Base-by-base conservation (phyloP, 495 filamentous ascomycete genomes). In the Hyaloscypha hepaticicola region DNA sequence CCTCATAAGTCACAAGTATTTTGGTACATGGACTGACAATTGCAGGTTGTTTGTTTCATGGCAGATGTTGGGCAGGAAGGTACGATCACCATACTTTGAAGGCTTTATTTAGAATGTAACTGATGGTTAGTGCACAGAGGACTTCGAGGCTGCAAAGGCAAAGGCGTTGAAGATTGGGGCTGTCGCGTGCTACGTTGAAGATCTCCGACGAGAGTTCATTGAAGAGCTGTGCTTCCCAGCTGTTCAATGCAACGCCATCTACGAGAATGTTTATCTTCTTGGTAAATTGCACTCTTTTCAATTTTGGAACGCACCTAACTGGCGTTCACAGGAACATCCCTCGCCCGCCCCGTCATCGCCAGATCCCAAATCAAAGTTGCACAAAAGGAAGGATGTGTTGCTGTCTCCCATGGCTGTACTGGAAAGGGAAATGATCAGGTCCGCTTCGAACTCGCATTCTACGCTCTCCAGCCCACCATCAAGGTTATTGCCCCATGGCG, bases 401-500 rank as follows among this genome's bases (percentile, higher is more conserved):
- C 81, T 55, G 80, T 93, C 70, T 87, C 84, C 67, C 91, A 94
- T 79, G 90, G 91, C 63, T 92, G 89, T 80, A 93, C 91, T 26
- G 90, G 90, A 66, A 93, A 94, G 77, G 92, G 90, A 68, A 93
- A 93, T 72, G 90, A 94, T 75, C 88, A 93, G 76, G 89, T 96
- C 64, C 87, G 92, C 71, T 95, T 96, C 79, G 89, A 92, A 73
- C 82, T 92, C 64, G 89, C 86, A 38, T 92, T 90, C 66, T 75
- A 77, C 72, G 89, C 90, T 62, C 78, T 88, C 67, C 82, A 92
- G 76, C 90, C 90, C 61, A 77, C 78, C 52, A 90, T 93, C 78
- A 90, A 93, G 78, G 83, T 96, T 77, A 91, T 96, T 74, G 91
- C 92, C 53, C 94, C 92, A 31, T 96, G 94, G 93, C 80, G 94